phyloP scores from a whole-genome alignment of 306 rosid species.

The Spatholobus suberectus region DNA sequence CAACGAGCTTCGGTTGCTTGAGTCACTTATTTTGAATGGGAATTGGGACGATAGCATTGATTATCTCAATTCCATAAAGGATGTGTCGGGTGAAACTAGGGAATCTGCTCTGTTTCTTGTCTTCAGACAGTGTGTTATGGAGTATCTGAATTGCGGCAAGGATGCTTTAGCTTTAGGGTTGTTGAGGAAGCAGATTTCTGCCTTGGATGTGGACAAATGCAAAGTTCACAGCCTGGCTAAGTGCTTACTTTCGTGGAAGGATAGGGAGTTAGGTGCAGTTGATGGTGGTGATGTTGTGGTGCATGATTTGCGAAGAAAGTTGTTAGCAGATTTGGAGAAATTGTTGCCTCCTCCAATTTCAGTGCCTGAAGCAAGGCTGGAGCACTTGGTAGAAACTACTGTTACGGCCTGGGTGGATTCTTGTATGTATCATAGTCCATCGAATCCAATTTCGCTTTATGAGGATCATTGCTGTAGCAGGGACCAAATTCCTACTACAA shows the following conservation, averaged over 20 bases:
- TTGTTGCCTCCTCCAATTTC: conserved; percentile 71
- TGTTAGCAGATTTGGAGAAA: conserved; percentile 67
- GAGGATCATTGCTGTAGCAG: conserved; percentile 77
- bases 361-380: conserved; percentile 73
- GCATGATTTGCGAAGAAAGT: conserved; percentile 53
- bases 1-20: conserved; percentile 59
- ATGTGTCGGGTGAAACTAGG: conserved; percentile 59
- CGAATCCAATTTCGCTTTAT: conserved; percentile 65
- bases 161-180: conserved; percentile 66
- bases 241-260: conserved; percentile 54
- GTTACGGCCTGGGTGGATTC: conserved; percentile 72
- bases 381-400: conserved; percentile 73
- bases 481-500: conserved; percentile 77
- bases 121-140: conserved; percentile 66
- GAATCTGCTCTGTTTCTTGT: conserved; percentile 75
- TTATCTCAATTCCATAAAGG: conserved; percentile 57
- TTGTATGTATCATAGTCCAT: conserved; percentile 71
- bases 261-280: conserved; percentile 46
- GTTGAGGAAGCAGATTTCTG: conserved; percentile 65
- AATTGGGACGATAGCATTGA: conserved; percentile 67
- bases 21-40: conserved; percentile 63
- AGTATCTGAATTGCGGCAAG: conserved; percentile 67
- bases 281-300: conserved; percentile 38
- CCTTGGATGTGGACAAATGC: conserved; percentile 54
- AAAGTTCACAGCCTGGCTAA: conserved; percentile 69